Conservation (phyloP, 2,329 filamentous ascomycete genomes). For the Fusarium siculi region DNA sequence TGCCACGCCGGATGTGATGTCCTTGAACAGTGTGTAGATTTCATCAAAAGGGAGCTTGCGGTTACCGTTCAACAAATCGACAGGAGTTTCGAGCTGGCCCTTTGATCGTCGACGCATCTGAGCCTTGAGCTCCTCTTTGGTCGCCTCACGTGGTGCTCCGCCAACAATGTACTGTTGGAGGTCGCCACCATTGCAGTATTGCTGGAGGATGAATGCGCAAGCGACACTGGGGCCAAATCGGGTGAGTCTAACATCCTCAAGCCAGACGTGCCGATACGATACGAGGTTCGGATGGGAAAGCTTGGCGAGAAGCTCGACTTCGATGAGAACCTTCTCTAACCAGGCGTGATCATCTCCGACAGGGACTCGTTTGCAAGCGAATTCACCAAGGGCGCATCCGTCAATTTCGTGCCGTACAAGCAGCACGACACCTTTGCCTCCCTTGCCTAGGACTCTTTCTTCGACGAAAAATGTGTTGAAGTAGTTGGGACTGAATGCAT, state of each 20-base stretch:
- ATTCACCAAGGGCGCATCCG: constrained; percentile 86
- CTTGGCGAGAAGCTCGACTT: constrained; percentile 91
- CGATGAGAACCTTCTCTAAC: constrained; percentile 92
- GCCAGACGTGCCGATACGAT: constrained; percentile 96
- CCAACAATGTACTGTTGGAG: constrained; percentile 88
- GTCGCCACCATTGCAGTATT: constrained; percentile 96
- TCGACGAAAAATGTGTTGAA: constrained; percentile 94
- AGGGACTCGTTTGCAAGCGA: constrained; percentile 96
- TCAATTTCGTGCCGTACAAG: constrained; percentile 95
- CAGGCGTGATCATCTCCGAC: constrained; percentile 94
- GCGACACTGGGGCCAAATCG: constrained; percentile 91
- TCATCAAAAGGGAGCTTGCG: constrained; percentile 78
- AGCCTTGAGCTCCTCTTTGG: constrained; percentile 89
- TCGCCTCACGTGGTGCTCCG: constrained; percentile 68
- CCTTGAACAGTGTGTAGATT: constrained; percentile 96
- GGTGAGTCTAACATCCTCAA: constrained; percentile 86
- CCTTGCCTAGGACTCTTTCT: constrained; percentile 84
- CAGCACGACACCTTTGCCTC: constrained; percentile 93
- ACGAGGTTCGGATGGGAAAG: constrained; percentile 95
- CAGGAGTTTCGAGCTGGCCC: constrained; percentile 74
- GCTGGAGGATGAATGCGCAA: constrained; percentile 95
- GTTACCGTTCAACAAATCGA: constrained; percentile 55
- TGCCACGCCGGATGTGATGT: constrained; percentile 90
- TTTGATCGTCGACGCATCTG: constrained; percentile 85
- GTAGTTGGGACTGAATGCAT: constrained; percentile 91